Evolutionary conservation across 768 basidiomycete genomes (phyloP).

Genomic region (Nidularia sp.): DNA sequence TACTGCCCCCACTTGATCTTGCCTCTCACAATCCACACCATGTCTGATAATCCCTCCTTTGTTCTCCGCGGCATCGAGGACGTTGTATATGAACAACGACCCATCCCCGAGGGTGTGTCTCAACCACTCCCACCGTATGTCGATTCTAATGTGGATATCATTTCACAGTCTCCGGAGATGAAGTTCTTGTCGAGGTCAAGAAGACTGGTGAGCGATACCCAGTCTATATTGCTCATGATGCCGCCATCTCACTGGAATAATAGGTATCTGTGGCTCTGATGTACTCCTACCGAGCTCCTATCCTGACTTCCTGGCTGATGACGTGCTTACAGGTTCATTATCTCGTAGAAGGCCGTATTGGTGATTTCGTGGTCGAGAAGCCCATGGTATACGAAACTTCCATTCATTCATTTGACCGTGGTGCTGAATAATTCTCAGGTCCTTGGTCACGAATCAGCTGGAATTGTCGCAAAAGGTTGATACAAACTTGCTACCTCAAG

Average conservation of each 20-base stretch:
- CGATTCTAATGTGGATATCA: background rate
- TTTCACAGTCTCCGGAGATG: conserved; percentile 55
- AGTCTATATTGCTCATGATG: background rate
- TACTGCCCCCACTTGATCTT: no score
- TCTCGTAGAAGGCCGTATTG: conserved; percentile 73
- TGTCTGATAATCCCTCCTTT: conserved; percentile 78
- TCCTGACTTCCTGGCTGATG: background rate
- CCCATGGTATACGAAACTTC: conserved; percentile 62
- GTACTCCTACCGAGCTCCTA: conserved; percentile 25
- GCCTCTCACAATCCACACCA: conserved; percentile 12
- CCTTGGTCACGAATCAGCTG: conserved; percentile 92
- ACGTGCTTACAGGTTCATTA: conserved; percentile 61
- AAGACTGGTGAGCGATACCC: conserved; percentile 65
- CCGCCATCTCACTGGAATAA: background rate
- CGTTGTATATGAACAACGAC: conserved; percentile 66
- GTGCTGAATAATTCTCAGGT: conserved; percentile 41
- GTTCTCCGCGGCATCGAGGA: conserved; percentile 68
- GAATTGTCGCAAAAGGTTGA: conserved; percentile 66
- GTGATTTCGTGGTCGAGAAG: conserved; percentile 72
- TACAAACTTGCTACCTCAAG: background rate
- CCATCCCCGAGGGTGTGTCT: conserved; percentile 65
- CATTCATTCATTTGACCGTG: background rate
- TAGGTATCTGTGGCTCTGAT: conserved; percentile 92
- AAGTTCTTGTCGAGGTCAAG: conserved; percentile 87
- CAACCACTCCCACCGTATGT: conserved; percentile 1